Evolutionary conservation across 176 grass and related monocot genomes (phyloP).

Genomic region (Juncus effusus): DNA sequence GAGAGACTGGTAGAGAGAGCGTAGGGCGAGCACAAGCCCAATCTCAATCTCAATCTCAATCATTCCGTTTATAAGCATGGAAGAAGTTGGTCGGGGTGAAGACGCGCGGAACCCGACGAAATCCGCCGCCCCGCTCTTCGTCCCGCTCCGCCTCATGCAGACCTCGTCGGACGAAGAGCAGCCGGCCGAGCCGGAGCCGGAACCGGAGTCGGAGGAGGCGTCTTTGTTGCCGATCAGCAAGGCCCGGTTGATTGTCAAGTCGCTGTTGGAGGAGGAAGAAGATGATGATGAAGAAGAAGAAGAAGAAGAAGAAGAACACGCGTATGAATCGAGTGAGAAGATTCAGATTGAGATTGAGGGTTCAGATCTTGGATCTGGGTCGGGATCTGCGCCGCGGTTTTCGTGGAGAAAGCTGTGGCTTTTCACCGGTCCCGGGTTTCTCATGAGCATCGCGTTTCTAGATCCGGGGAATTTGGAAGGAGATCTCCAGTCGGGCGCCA

Average conservation of each 20-base stretch:
- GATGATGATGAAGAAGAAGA: constrained; percentile 62
- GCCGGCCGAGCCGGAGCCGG: not conserved
- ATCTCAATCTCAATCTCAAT: too few species aligned
- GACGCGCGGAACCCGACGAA: not conserved
- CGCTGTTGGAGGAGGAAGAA: constrained; percentile 15
- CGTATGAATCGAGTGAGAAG: constrained; percentile 67
- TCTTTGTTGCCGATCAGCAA: constrained; percentile 42
- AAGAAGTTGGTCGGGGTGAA: too few species aligned
- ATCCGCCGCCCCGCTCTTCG: not conserved
- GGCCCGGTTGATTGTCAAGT: not conserved
- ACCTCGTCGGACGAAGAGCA: not conserved
- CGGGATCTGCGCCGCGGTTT: constrained; percentile 41
- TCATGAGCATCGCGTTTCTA: constrained; percentile 98
- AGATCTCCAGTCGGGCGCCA: constrained; percentile 86
- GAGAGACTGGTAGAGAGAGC: constrained; percentile 9
- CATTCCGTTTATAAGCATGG: too few species aligned
- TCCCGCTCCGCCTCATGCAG: constrained; percentile 1
- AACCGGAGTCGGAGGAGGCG: constrained; percentile 37
- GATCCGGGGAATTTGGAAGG: constrained; percentile 98
- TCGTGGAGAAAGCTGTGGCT: constrained; percentile 97
- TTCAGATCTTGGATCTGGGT: not conserved
- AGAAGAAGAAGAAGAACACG: constrained; percentile 54
- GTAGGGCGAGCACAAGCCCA: not conserved
- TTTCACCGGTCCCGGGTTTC: constrained; percentile 84
- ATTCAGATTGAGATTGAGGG: constrained; percentile 49